Evolutionary conservation across 2,329 filamentous ascomycete species (phyloP).

Genomic region (Catunica adiposa): DNA sequence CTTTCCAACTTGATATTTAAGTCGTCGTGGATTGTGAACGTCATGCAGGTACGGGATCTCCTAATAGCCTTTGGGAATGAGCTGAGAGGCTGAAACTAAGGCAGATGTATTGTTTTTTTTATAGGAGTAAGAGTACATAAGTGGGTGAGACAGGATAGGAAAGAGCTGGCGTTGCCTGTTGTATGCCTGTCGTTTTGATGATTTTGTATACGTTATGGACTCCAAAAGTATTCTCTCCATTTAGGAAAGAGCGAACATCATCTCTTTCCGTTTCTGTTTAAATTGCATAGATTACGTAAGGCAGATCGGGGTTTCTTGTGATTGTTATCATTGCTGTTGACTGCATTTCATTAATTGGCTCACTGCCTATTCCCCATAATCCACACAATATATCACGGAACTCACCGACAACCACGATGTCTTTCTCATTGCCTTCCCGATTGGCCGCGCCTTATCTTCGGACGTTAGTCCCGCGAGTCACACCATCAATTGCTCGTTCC

Average conservation of each 20-base stretch:
- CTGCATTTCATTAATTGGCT: background rate
- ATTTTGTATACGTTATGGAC: background rate
- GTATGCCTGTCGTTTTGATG: background rate
- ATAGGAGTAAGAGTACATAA: background rate
- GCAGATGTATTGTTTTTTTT: background rate
- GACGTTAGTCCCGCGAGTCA: background rate
- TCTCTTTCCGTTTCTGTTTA: too few relatives aligned
- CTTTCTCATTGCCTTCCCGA: background rate
- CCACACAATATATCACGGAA: background rate
- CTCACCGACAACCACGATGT: background rate
- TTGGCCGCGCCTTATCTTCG: background rate
- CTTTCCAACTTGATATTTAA: too few relatives aligned
- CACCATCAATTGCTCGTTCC: background rate
- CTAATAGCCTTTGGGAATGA: too few relatives aligned
- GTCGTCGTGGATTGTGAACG: too few relatives aligned
- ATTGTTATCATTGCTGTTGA: too few relatives aligned
- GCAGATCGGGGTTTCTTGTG: too few relatives aligned
- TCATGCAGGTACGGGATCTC: too few relatives aligned
- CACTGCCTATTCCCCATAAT: background rate
- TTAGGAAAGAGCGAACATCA: too few relatives aligned
- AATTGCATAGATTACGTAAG: too few relatives aligned
- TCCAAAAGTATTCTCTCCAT: too few relatives aligned
- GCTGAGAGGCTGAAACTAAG: background rate
- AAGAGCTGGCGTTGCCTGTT: background rate
- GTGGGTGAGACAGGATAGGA: background rate